Evolutionary conservation across 768 basidiomycete species (phyloP), one percentile per base, ranked within the genome.

Genomic region (Mycena capillaripes): DNA sequence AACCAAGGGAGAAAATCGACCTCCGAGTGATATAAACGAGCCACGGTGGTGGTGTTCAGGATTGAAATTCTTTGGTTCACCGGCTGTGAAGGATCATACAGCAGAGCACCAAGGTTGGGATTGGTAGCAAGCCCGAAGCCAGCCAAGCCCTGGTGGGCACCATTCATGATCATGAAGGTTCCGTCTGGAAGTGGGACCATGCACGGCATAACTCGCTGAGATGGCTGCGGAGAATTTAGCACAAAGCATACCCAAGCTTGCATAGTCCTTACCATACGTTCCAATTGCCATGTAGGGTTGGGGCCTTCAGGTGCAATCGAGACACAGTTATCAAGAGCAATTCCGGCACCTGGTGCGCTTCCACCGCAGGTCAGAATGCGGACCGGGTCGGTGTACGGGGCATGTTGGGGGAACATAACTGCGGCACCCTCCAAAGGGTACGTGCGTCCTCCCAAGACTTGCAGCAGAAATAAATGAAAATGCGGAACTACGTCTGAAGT

Each of bases 341-440:
- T 76, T 17, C 84, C 86, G n/a, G 85, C 87, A 4, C 89, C 90
- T 16, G 82, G 85, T 27, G 90, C 89, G 0, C 93, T 93, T 17
- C 95, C 95, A 79, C 95, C 95, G 75, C 95, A 95, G 40, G 95
- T 84, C 8, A 96, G 77, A 23, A 95, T 74, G 34, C 86, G 83
- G 17, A 94, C 79, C 11, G 92, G 92, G 62, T 90, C 91, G 0
- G 92, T 93, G 78, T 94, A 95, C 0, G 94, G 94, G 0, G 92
- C 87, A 58, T 86, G 77, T 71, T 93, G 90, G 6, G 94, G 95
- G n/a, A 95, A 82, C 29, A 95, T 82, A 52, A 94, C 87, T 0
- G 91, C 89, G 2, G 92, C 84, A 27, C 93, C 95, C 78, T 93
- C 90, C 77, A 94, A 84, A 2, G 94, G 95, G 74, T 96, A 96